Conservation (phyloP, 768 basidiomycete species). For the Boletus sp. region DNA sequence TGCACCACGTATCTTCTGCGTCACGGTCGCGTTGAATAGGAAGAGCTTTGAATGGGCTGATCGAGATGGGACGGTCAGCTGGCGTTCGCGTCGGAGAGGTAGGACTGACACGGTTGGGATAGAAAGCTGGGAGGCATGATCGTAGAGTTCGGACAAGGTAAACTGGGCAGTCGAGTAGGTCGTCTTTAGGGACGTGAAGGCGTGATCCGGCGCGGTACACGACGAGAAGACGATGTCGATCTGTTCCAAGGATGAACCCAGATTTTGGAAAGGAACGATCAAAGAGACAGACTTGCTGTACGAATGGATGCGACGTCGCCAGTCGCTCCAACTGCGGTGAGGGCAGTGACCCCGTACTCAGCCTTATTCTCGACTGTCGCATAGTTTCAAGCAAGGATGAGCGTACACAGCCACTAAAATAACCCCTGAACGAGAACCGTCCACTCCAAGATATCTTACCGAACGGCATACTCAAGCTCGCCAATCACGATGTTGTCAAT, state of each 20-base stretch:
- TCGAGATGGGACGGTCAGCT: not conserved
- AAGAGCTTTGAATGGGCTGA: slow-evolving; percentile 40
- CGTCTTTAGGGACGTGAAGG: slow-evolving; percentile 42
- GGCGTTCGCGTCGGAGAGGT: not conserved
- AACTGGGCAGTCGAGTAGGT: slow-evolving; percentile 45
- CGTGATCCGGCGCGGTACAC: slow-evolving; percentile 35
- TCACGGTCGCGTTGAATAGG: slow-evolving; percentile 26
- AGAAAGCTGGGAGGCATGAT: slow-evolving; percentile 32
- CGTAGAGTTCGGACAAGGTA: slow-evolving; percentile 44
- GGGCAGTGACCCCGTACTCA: slow-evolving; percentile 22
- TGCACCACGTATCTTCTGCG: slow-evolving; percentile 64
- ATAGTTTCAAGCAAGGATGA: slow-evolving; percentile 1
- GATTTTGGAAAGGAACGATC: not conserved
- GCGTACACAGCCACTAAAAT: slow-evolving; percentile 17
- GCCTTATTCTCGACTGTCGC: slow-evolving; percentile 14
- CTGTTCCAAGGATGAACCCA: slow-evolving; percentile 35
- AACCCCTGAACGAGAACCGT: not conserved
- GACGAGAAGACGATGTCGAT: slow-evolving; percentile 63
- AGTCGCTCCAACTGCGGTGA: slow-evolving; percentile 34
- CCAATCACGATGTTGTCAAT: slow-evolving; percentile 92
- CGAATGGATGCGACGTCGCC: slow-evolving; percentile 47
- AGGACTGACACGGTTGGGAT: slow-evolving; percentile 13
- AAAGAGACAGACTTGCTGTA: slow-evolving; percentile 45
- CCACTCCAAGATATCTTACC: not conserved
- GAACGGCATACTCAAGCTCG: slow-evolving; percentile 26